Conservation (phyloP, 192 early-diverging fungal species). For the Coemansia sp. region DNA sequence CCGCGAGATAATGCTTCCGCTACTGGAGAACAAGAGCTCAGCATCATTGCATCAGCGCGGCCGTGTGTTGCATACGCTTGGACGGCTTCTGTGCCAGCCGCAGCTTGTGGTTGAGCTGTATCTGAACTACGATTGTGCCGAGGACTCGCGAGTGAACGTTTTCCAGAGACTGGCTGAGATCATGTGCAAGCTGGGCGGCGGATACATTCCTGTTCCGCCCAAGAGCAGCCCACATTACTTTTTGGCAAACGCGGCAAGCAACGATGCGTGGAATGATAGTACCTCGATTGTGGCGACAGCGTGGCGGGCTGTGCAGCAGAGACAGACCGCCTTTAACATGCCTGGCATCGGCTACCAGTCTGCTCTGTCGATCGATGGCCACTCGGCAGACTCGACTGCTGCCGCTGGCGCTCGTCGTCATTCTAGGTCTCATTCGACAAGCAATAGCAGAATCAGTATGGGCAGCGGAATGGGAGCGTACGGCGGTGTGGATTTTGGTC, state of each 20-base stretch:
- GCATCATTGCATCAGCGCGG: conserved; percentile 68
- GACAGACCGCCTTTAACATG: conserved; percentile 39
- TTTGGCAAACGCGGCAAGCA: conserved; percentile 22
- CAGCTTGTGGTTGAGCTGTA: conserved; percentile 87
- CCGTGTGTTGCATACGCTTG: conserved; percentile 71
- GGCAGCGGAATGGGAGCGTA: conserved; percentile 8
- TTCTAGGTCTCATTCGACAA: conserved; percentile 19
- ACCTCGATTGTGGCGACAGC: conserved; percentile 19
- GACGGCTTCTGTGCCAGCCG: conserved; percentile 69
- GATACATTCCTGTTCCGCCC: conserved; percentile 17
- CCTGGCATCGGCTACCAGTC: conserved; percentile 4
- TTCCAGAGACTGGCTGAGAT: conserved; percentile 81
- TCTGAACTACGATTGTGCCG: conserved; percentile 92
- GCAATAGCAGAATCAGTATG: conserved; percentile 12
- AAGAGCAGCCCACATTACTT: conserved; percentile 32
- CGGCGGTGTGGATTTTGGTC: conserved; percentile 26
- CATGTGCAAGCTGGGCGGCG: conserved; percentile 37
- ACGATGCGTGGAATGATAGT: conserved; percentile 21
- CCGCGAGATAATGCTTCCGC: conserved; percentile 86
- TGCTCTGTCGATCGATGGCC: not conserved
- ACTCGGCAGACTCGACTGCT: not conserved
- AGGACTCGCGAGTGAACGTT: conserved; percentile 80
- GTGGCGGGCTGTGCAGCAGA: conserved; percentile 52
- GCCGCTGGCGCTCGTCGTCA: not conserved
- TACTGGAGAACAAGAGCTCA: conserved; percentile 73